phyloP scores from a whole-genome alignment of 2,329 filamentous ascomycete genomes.

The Ascochyta koolunga region DNA sequence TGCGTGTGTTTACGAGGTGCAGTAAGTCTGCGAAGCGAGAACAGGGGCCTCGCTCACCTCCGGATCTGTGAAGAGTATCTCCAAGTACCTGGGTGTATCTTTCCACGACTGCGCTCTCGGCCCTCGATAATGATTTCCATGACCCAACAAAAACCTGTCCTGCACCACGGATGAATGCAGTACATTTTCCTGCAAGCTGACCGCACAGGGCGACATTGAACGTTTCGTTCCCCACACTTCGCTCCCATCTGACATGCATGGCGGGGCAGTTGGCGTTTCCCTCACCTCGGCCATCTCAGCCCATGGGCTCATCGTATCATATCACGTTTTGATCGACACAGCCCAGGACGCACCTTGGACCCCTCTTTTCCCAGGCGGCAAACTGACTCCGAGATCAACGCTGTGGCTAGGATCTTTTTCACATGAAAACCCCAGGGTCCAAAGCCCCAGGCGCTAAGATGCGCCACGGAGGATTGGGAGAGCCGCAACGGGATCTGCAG shows the following conservation, averaged over 20 bases:
- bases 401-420: slow-evolving; percentile 12
- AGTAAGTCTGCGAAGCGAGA: slow-evolving; percentile 8
- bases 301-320: slow-evolving; percentile 11
- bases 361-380: slow-evolving; percentile 14
- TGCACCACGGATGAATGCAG: slow-evolving; percentile 8
- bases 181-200: background rate
- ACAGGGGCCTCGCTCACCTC: background rate
- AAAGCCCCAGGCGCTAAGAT: background rate
- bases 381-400: slow-evolving; percentile 14
- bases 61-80: slow-evolving; percentile 1
- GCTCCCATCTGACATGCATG: background rate
- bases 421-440: slow-evolving; percentile 12
- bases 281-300: slow-evolving; percentile 3
- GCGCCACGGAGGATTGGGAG: slow-evolving; percentile 6
- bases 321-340: slow-evolving; percentile 12
- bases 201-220: background rate
- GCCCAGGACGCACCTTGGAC: slow-evolving; percentile 3
- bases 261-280: slow-evolving; percentile 1
- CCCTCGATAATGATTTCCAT: slow-evolving; percentile 4
- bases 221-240: background rate
- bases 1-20: slow-evolving; percentile 13
- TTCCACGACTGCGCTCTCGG: slow-evolving; percentile 1
- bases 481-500: slow-evolving; percentile 16
- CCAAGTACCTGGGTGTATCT: slow-evolving; percentile 11
- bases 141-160: background rate